phyloP scores from a whole-genome alignment of 78 protist genomes.

The Chrysochromulina tobinii region DNA sequence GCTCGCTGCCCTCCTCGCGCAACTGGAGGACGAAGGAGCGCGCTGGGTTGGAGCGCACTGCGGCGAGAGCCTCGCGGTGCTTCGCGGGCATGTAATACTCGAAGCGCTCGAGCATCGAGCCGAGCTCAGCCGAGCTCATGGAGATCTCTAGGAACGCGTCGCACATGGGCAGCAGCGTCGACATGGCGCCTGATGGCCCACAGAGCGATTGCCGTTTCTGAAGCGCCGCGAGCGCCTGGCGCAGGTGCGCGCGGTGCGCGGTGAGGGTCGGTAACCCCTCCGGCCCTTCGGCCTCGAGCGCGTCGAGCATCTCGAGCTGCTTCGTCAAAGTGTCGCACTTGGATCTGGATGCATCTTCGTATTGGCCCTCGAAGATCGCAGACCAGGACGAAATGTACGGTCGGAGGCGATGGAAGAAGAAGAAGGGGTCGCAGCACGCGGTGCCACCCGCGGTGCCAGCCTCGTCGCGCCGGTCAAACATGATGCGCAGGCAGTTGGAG shows the following conservation, averaged over 20 bases:
- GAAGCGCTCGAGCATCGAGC: background rate
- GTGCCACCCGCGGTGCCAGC: too few species aligned
- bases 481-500: background rate
- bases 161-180: background rate
- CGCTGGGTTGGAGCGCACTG: background rate
- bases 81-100: slow-evolving; percentile 1
- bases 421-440: background rate
- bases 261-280: background rate
- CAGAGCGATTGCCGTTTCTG: background rate
- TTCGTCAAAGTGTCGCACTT: background rate
- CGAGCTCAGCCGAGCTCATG: background rate
- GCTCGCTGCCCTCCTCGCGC: background rate
- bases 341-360: background rate
- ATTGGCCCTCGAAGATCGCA: background rate
- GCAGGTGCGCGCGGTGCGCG: background rate
- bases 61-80: background rate
- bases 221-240: background rate
- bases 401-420: slow-evolving; percentile 7
- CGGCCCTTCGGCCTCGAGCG: background rate
- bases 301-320: background rate
- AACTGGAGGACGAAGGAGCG: background rate
- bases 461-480: slow-evolving; percentile 15
- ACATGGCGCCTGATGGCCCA: slow-evolving; percentile 24
- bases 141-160: slow-evolving; percentile 14
- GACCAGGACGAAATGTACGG: background rate